Conservation (phyloP, 176 grass and related monocot species). For the Melocanna baccifera region DNA sequence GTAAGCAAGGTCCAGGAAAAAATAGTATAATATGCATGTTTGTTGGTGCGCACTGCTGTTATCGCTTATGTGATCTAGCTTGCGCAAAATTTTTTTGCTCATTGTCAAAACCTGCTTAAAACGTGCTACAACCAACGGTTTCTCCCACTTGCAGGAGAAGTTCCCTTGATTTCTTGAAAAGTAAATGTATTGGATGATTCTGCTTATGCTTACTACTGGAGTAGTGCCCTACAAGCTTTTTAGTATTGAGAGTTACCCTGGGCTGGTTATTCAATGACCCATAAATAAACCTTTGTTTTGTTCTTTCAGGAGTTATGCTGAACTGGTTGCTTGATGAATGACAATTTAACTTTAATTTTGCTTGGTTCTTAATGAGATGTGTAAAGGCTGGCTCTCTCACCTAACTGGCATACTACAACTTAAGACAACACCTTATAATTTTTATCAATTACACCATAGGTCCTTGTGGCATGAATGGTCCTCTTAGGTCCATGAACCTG, state of each 20-base stretch:
- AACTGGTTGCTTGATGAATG: not conserved
- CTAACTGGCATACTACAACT: not conserved
- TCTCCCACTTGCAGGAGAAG: not conserved
- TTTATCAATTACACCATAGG: not conserved
- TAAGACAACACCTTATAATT: not conserved
- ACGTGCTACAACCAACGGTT: not conserved
- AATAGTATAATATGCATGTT: not conserved
- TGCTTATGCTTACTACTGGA: not conserved
- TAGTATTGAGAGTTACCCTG: not conserved
- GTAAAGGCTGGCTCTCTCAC: not conserved
- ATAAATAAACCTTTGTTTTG: not conserved
- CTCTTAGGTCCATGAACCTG: not conserved
- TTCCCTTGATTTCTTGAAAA: not conserved
- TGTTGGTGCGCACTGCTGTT: not conserved
- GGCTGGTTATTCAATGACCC: not conserved
- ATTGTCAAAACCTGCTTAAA: not conserved
- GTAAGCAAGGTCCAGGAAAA: too few relatives aligned
- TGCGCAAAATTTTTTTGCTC: not conserved
- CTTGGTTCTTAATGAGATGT: not conserved
- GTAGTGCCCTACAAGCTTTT: not conserved
- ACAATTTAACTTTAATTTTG: not conserved
- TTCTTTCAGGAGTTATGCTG: not conserved
- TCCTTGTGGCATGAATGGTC: not conserved
- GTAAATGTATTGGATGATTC: not conserved
- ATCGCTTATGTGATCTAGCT: not conserved